Evolutionary conservation across 2,329 filamentous ascomycete species (phyloP), one percentile per base, ranked within the genome.

Genomic region (Colletotrichum cuscutae): DNA sequence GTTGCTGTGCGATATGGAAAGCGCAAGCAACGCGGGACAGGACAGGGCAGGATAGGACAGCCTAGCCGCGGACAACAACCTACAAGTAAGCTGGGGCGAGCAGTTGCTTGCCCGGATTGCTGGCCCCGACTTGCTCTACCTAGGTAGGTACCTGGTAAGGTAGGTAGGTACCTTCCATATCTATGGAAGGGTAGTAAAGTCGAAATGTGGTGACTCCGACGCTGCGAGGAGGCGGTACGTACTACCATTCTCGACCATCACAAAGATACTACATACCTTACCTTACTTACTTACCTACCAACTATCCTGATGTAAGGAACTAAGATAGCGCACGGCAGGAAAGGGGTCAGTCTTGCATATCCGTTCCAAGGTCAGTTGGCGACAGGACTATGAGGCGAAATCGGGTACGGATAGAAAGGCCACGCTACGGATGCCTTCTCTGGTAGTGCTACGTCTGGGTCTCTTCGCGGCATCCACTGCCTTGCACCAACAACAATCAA

Each of bases 1-100:
- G 62, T 67, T 67, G 69, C 28, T 65, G 58, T 71, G 68, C 60
- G 63, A 67, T 68, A 63, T 42, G 63, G 57, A 67, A 61, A 46
- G 61, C 57, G 56, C 60, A 71, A 61, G 52, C 64, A 68, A 63
- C 37, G 52, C 37, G 65, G 70, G 70, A 63, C 37, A 70, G 70
- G 70, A 53, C 49, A 28, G 60, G n/a, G 22, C 60, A 11, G 61
- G 49, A 58, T 63, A 72, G 65, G 53, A 52, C 72, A 73, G 58
- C 19, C 56, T 13, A 24, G 46, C n/a, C 46, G 42, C 12, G 46
- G 52, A 46, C 49, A 52, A 42, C 35, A 35, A 35, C 32, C 32
- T 35, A n/a, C n/a, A n/a, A n/a, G n/a, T n/a, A 35, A 22, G 49
- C n/a, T 53, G 65, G 65, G 54, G 59, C 65, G 53, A 54, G 30